phyloP scores from a whole-genome alignment of 2,329 filamentous ascomycete species.

The Plenodomus biglobosus region DNA sequence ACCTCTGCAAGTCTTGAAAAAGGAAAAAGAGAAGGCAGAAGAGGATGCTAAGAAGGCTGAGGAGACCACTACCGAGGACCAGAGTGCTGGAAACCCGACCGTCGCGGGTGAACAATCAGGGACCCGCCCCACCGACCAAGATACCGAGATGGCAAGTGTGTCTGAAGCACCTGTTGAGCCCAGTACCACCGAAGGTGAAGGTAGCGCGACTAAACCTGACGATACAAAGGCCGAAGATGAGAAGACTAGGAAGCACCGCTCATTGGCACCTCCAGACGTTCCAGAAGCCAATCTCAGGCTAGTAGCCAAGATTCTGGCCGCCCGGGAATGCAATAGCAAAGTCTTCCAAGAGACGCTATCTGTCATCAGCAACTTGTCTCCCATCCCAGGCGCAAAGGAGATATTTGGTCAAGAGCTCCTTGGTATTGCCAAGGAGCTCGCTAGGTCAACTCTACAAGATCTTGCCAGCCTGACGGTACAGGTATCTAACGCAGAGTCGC shows the following conservation, averaged over 20 bases:
- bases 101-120: conserved; percentile 13
- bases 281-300: conserved; percentile 86
- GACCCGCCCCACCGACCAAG: conserved; percentile 11
- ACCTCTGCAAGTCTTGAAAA: conserved; percentile 81
- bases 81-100: conserved; percentile 22
- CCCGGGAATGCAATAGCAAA: conserved; percentile 93
- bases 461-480: conserved; percentile 82
- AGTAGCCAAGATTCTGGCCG: conserved; percentile 95
- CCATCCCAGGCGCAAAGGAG: conserved; percentile 85
- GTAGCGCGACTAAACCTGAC: conserved; percentile 32
- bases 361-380: conserved; percentile 97
- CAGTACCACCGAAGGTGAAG: conserved; percentile 20
- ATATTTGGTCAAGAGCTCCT: conserved; percentile 93
- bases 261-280: conserved; percentile 77
- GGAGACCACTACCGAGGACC: conserved; percentile 20
- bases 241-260: conserved; percentile 58
- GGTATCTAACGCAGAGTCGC: conserved; percentile 81
- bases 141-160: conserved; percentile 41
- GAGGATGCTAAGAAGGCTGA: conserved; percentile 50
- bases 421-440: conserved; percentile 79
- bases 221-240: conserved; percentile 38
- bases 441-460: conserved; percentile 80
- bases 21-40: conserved; percentile 69
- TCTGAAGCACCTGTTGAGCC: conserved; percentile 42
- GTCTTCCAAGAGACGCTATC: conserved; percentile 97